Conservation (phyloP, 306 rosid genomes). For the Senna tora region DNA sequence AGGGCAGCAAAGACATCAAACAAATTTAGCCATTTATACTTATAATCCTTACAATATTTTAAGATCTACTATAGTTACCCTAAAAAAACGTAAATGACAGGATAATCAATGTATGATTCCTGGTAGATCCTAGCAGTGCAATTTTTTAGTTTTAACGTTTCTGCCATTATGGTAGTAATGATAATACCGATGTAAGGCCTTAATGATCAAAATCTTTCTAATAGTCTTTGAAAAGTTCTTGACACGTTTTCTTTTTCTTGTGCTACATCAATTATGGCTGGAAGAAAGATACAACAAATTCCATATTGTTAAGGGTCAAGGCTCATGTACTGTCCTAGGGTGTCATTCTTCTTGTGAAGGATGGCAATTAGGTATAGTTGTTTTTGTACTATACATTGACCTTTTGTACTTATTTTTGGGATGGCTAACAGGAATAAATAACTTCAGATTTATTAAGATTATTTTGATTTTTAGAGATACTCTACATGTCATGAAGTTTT, state of each 20-base stretch:
- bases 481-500: neutral
- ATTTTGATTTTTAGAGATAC: neutral
- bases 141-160: neutral
- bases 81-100: neutral
- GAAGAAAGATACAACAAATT: neutral
- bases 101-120: neutral
- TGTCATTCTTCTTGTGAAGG: neutral
- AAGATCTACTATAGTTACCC: neutral
- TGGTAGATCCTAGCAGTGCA: neutral
- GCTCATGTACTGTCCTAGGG: slow-evolving; percentile 6
- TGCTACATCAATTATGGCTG: neutral
- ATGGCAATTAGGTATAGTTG: neutral
- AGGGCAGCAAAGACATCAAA: neutral
- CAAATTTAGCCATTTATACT: neutral
- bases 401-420: neutral
- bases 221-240: too few species aligned
- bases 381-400: neutral
- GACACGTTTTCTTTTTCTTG: neutral
- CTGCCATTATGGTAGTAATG: neutral
- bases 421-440: neutral
- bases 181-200: neutral
- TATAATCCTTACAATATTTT: neutral
- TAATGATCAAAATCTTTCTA: neutral
- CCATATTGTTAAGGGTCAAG: neutral
- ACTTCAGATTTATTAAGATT: neutral